These are phyloP conservation scores for Spiromastix sp. DNA, from an alignment of 2,329 filamentous ascomycete genomes.

Conservation along the genomic window DNA sequence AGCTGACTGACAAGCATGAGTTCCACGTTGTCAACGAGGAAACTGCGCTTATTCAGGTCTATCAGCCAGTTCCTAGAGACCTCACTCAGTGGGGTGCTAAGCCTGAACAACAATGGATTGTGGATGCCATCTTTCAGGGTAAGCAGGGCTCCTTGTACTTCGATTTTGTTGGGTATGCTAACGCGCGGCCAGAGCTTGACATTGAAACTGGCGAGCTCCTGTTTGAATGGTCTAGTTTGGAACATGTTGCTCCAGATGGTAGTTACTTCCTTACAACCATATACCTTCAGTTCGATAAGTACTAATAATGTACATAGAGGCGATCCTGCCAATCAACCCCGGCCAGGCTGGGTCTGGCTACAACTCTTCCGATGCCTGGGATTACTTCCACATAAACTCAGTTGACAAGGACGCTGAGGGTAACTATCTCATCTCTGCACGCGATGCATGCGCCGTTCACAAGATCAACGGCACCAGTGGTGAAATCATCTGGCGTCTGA, in stretches of 20 bases:
- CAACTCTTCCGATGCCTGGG: constrained; percentile 33
- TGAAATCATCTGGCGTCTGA: constrained; percentile 39
- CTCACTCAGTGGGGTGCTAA: constrained; percentile 37
- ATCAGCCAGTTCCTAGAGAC: constrained; percentile 40
- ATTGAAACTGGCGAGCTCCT: constrained; percentile 45
- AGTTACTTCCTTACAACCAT: constrained; percentile 18
- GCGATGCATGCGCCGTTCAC: constrained; percentile 37
- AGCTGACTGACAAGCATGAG: constrained; percentile 45
- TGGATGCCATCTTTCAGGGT: constrained; percentile 46
- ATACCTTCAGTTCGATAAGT: constrained; percentile 1
- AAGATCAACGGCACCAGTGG: constrained; percentile 38
- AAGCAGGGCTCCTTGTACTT: no score
- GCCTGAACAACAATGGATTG: constrained; percentile 45
- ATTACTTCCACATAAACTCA: constrained; percentile 26
- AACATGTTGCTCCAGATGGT: constrained; percentile 44
- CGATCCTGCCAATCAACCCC: constrained; percentile 37
- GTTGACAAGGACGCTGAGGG: constrained; percentile 30
- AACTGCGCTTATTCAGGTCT: constrained; percentile 45
- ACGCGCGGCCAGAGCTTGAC: constrained; percentile 33
- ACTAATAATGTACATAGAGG: constrained; percentile 23
- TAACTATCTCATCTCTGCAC: constrained; percentile 40
- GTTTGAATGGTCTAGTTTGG: constrained; percentile 50
- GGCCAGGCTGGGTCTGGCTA: constrained; percentile 32
- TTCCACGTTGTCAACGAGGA: constrained; percentile 44
- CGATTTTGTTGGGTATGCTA: no score